Base-by-base conservation (phyloP, 2,329 filamentous ascomycete species). In the Xylaria sp. region DNA sequence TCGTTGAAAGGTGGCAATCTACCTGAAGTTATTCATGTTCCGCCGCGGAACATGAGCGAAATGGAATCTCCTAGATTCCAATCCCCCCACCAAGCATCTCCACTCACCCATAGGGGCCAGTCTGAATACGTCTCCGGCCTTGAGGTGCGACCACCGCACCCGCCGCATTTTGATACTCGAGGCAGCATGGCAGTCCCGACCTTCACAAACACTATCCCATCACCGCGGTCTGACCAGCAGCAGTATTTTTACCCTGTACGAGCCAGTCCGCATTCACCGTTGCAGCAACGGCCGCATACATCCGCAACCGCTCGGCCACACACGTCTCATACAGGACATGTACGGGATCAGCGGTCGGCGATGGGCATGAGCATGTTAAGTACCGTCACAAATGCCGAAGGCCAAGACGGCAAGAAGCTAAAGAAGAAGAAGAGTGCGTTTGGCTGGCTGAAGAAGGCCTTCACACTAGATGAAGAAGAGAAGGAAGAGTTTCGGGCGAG, bases 391-490 rank as follows among this genome's bases (percentile, higher is more conserved):
- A 84, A 67, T 44, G 66, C 83, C 1, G 81, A 85, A 58, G 84
- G 83, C 73, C 51, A 76, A 25, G 76, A 78, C 1, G 77, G 78
- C 2, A 78, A 80, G 28, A 82, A 82, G 65, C 80, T 84, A 46
- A 76, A 90, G 5, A 90, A 90, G 78, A 91, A 91, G 82, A 85
- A 88, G 71, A 90, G 89, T 73, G 88, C 88, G 1, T 90, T 91
- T 75, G 89, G 89, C 1, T 91, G 89, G 89, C 78, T 91, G 65
- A 91, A 90, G 79, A 91, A 91, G 80, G 89, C 89, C 0, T 91
- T 91, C 62, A 87, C 86, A 41, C 79, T 91, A 31, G 88, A 90
- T 69, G 89, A 91, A 25, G 88, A 90, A 57, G 89, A 91, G 77
- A 85, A 84, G 62, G 83, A 84, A 9, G 84, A 85, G 10, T 91